Evolutionary conservation across 176 grass and related monocot genomes (phyloP), one percentile per base, ranked within the genome.

Genomic region (Cocos nucifera): DNA sequence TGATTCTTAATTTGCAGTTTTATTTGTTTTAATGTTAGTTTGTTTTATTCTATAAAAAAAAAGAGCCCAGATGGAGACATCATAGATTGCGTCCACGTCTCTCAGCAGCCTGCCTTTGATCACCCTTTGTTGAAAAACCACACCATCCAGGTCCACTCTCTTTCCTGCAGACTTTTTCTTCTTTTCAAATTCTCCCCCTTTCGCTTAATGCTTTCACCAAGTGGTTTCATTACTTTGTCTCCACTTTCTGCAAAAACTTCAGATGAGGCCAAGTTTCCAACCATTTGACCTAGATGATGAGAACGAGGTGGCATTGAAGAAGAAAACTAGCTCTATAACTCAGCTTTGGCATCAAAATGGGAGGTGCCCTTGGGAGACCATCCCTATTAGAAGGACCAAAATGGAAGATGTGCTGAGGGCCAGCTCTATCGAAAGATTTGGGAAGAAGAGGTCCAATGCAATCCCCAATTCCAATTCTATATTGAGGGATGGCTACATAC

Each of bases 341-440:
- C 58, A 61, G 27, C 24, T 32, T n/a, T 61, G 25, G 1, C 2
- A 23, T 23, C 23, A 23, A 23, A 23, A 23, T 23, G 23, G 58
- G 5, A 35, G 27, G 26, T 61, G 58, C 17, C 58, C 58, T 10
- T 5, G 35, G 26, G 26, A 61, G 27, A 61, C 58, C 17, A 61
- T 61, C 15, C 58, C 58, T 12, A 61, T 61, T 30, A 35, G 58
- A 24, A 61, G 27, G 27, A 61, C 15, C n/a, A 32, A 16, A 17
- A 32, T 12, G 24, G 58, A 60, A n/a, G 58, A 61, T 61, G 25
- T 61, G 16, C 28, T 61, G 12, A 61, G 27, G 58, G 58, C 58
- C 27, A 61, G 16, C 58, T 61, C 58, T 32, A 17, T 61, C 26
- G 30, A 61, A 61, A 61, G 58, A 32, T 61, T 18, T 61, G 58